Base-by-base conservation (phyloP, 768 basidiomycete species). In the Candolleomyces efflorescens region DNA sequence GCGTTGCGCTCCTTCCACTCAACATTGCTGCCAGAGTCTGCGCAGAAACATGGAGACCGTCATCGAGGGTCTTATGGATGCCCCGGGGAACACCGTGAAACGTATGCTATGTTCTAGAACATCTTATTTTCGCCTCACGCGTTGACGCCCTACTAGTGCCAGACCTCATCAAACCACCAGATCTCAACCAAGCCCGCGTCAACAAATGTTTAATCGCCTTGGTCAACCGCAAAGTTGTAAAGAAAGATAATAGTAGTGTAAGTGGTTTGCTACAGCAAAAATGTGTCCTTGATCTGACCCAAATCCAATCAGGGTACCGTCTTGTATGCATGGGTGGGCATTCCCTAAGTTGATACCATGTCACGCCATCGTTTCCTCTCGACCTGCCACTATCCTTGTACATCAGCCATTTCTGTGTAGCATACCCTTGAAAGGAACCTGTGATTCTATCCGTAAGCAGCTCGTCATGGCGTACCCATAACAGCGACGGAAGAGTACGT, bases 141-240 rank as follows among this genome's bases (percentile, higher is more conserved):
- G 38, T 10, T 37, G 13, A 38, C 17, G 53, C 39, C 22, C n/a
- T 20, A 23, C 15, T 64, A 96, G 94, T 95, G 22, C 72, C 81
- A 27, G 90, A 92, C 56, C 78, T 95, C 55, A 81, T 94, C 63
- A 79, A 78, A 43, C 85, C 85, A 2, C 91, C 92, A 0, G 90
- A 93, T 61, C 80, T 96, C 38, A 91, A 87, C 53, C 94, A 96
- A 74, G 89, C 93, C 7, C 81, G 90, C 44, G 94, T 93, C 43
- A 96, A 97, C 71, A 95, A 93, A 69, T 96, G 93, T 63, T 78
- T 98, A 38, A 93, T 98, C 53, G 92, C 93, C 1, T 76, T 98
- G 6, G 93, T 95, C 3, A 89, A 88, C 66, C 81, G 91, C 50
- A 96, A 95, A 67, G 80, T 91, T 18, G 90, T 94, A 0, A 77